Base-by-base conservation (phyloP, 2,329 filamentous ascomycete species). In the Didymella sp. region DNA sequence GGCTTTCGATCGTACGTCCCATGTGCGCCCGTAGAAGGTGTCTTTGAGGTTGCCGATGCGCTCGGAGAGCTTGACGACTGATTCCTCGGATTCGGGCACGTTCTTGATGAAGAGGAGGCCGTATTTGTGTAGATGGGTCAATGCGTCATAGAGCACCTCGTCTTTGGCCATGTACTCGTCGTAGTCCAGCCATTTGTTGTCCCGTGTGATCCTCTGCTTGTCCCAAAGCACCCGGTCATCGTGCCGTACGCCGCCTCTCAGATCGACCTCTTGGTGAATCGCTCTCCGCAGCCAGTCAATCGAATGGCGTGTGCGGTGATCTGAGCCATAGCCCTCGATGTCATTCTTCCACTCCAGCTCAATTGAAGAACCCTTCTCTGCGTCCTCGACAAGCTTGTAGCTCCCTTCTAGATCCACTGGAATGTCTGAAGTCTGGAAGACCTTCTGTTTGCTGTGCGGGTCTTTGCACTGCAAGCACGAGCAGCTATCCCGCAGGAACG, bases 21-120 rank as follows among this genome's bases (percentile, higher is more conserved):
- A 98, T 0, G 92, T 96, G 65, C 84, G 81, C 38, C 95, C 95
- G 75, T 98, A 98, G 72, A 98, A 95, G 7, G 93, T 95, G 67
- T 92, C 87, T 69, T 92, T 89, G 24, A 97, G 78, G 30, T 85
- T 85, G 1, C 92, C 93, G 57, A 98, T 90, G 48, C 87, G 85
- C 4, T 82, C 80, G 2, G 87, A 89, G 56, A 98, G 86, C 21
- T 81, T 77, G 35, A 85, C 82, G 4, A 97, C 89, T 4, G 87
- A 83, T 1, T 82, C 76, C 59, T 89, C 85, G 15, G 84, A 83
- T 9, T 87, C 80, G 0, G 94, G 93, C 6, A 96, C 88, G 58
- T 86, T 84, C 45, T 84, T 85, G 25, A 98, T 76, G 74, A 96
- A 91, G 15, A 96, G 78, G 0, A 98, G 78, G 0, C 95, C 95